Evolutionary conservation across 768 basidiomycete genomes (phyloP).

Genomic region (Zangia roseola): DNA sequence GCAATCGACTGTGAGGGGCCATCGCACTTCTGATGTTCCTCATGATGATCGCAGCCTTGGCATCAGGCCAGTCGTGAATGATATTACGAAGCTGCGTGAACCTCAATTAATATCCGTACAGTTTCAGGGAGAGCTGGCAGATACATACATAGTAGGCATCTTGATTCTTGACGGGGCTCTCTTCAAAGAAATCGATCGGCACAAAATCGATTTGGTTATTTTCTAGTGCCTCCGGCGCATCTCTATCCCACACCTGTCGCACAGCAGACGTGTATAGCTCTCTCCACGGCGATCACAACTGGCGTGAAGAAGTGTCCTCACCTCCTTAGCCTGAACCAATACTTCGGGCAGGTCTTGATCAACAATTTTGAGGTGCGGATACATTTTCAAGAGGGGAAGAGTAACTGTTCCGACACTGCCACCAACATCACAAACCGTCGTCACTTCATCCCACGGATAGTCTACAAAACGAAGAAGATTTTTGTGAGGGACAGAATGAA

Average conservation of each 20-base stretch:
- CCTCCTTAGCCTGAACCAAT: constrained; percentile 19
- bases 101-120: not conserved
- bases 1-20: constrained; percentile 20
- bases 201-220: constrained; percentile 29
- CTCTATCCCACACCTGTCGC: constrained; percentile 22
- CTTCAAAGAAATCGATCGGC: constrained; percentile 30
- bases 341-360: constrained; percentile 32
- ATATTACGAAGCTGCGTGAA: constrained; percentile 16
- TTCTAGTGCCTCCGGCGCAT: constrained; percentile 25
- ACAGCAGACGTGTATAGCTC: not conserved
- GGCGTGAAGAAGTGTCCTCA: constrained; percentile 1
- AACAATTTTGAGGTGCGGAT: constrained; percentile 31
- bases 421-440: constrained; percentile 34
- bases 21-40: constrained; percentile 24
- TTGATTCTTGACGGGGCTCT: constrained; percentile 24
- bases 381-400: constrained; percentile 27
- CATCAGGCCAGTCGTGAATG: constrained; percentile 32
- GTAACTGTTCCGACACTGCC: constrained; percentile 34
- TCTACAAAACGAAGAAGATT: constrained; percentile 7
- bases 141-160: constrained; percentile 35
- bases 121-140: not conserved
- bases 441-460: too few species aligned
- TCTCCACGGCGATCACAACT: too few species aligned
- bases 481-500: constrained; percentile 5
- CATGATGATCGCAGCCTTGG: constrained; percentile 18